These are phyloP conservation scores for Lipomyces spencermartinsiae DNA, from an alignment of 805 yeast species.

Conservation along the genomic window DNA sequence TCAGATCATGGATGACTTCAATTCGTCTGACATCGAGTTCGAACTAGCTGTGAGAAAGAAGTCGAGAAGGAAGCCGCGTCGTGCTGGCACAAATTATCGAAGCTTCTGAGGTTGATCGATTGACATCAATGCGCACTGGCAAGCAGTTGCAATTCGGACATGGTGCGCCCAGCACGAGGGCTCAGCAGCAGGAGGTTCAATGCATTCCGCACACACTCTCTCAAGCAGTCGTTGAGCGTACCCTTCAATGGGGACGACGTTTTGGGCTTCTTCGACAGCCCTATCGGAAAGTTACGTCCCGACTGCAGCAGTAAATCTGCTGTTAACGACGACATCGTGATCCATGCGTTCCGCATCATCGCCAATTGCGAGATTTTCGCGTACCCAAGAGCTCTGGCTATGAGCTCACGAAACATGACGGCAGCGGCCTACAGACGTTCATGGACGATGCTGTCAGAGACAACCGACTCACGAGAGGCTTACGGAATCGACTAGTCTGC, in stretches of 20 bases:
- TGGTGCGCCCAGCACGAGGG: neutral
- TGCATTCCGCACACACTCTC: neutral
- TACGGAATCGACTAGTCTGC: neutral
- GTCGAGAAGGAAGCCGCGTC: neutral
- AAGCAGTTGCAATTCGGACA: neutral
- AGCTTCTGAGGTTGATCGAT: neutral
- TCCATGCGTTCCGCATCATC: no score
- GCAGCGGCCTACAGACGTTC: neutral
- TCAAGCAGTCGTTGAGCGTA: neutral
- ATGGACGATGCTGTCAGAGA: neutral
- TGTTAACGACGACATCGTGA: no score
- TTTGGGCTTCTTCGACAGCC: no score
- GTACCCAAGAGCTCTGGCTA: no score
- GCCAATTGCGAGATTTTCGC: no score
- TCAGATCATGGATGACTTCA: slow-evolving; percentile 1
- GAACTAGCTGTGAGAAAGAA: neutral
- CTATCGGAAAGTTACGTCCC: no score
- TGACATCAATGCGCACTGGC: neutral
- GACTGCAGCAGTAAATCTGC: no score
- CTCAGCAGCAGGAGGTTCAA: neutral
- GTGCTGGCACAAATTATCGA: neutral
- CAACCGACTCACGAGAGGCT: neutral
- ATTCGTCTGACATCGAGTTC: neutral
- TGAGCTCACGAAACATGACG: neutral
- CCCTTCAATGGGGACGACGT: neutral